Base-by-base conservation (phyloP, 2,329 filamentous ascomycete genomes). In the Dichotomopilus funicola region DNA sequence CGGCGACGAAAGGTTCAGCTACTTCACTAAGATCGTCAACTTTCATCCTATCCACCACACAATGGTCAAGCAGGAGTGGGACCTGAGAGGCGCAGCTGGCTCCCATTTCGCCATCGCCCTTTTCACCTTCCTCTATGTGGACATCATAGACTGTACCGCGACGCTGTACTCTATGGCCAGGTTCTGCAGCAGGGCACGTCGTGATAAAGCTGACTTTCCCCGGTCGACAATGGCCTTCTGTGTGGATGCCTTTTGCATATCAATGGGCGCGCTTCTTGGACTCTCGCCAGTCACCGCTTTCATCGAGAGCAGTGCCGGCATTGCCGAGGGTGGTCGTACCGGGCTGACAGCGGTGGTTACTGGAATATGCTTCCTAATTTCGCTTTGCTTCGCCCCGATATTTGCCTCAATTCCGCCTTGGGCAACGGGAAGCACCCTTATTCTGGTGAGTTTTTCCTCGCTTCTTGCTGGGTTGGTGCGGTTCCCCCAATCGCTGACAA, bases 141-240 rank as follows among this genome's bases (percentile, higher is more conserved):
- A 90, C 64, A 88, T 90, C 62, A 84, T 91, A 57, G 87, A 91
- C 66, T 85, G 84, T 64, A 90, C 87, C 0, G 87, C 86, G 43
- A 90, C 87, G 0, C 73, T 90, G 40, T 90, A 89, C 71, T 87
- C 86, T n/a, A 90, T 91, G 87, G 87, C 87, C 1, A 83, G 85
- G 27, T 89, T 89, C 71, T 85, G 81, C 59, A 64, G 63, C 62
- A 87, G 62, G 78, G 85, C 65, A 71, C 78, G 62, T 3, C 57
- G 61, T 13, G 76, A 80, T 46, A 82, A 86, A 83, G 50, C 85
- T n/a, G 89, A 95, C 67, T 96, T 96, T 60, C 89, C 91, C 51
- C 85, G 89, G 42, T 91, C 88, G 2, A 89, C 90, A 0, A 73
- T 92, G 36, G 91, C 91, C 1, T 91, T 89, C 68, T 86, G 80